Percentiles rank a stretch among this genome's conserved stretches.
These are phyloP conservation scores for Westerdykella sp. DNA, from an alignment of 2,329 filamentous ascomycete genomes.

Conservation along the genomic window DNA sequence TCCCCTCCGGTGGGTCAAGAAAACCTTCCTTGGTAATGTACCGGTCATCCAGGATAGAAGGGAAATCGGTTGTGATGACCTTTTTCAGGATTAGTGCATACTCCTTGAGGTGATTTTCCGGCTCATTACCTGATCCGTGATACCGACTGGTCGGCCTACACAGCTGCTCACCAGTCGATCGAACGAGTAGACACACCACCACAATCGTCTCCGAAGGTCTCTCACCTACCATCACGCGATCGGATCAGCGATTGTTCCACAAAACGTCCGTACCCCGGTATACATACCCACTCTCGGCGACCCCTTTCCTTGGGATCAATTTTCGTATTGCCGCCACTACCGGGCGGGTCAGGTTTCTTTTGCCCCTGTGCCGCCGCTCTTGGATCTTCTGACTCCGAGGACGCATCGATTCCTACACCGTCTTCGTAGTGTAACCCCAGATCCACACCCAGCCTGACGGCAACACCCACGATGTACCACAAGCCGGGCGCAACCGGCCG, in stretches of 20 bases:
- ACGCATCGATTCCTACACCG: conserved; percentile 58
- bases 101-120: neutral
- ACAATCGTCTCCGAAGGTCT: conserved; percentile 77
- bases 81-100: conserved; percentile 33
- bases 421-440: conserved; percentile 91
- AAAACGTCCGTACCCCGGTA: too few relatives aligned
- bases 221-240: too few relatives aligned
- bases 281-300: conserved; percentile 70
- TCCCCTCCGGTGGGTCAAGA: conserved; percentile 51
- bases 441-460: conserved; percentile 82
- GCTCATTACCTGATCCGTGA: conserved; percentile 61
- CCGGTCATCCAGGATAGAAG: conserved; percentile 78
- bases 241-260: too few relatives aligned
- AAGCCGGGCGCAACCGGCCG: conserved; percentile 86
- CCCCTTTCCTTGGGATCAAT: conserved; percentile 54
- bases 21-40: conserved; percentile 80
- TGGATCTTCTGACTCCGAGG: conserved; percentile 26
- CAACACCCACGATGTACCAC: conserved; percentile 96
- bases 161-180: conserved; percentile 93
- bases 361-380: conserved; percentile 16
- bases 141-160: conserved; percentile 86
- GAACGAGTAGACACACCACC: conserved; percentile 96
- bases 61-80: conserved; percentile 91
- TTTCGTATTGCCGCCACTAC: conserved; percentile 21
- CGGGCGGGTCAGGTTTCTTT: conserved; percentile 27